These are phyloP conservation scores for Lojkania enalia DNA, from an alignment of 2,329 filamentous ascomycete species.

Conservation along the genomic window DNA sequence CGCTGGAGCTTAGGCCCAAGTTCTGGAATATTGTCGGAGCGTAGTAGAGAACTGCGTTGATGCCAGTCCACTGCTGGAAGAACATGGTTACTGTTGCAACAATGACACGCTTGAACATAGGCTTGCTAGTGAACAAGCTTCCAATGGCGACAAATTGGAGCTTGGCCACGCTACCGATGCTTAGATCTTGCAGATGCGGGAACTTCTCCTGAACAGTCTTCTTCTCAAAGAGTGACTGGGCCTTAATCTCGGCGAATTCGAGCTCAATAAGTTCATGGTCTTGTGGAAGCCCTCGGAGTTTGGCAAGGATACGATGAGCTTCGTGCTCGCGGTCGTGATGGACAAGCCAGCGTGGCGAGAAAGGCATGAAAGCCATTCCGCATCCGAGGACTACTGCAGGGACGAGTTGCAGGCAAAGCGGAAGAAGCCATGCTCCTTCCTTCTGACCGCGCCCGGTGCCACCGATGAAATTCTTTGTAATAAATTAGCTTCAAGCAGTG, in stretches of 20 bases:
- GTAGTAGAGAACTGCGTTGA: slow-evolving; percentile 53
- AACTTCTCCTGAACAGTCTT: slow-evolving; percentile 68
- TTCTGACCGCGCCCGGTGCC: slow-evolving; percentile 62
- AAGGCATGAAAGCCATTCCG: slow-evolving; percentile 80
- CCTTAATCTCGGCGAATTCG: slow-evolving; percentile 83
- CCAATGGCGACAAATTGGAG: slow-evolving; percentile 68
- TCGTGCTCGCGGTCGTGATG: slow-evolving; percentile 71
- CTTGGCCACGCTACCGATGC: slow-evolving; percentile 59
- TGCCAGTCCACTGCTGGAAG: slow-evolving; percentile 57
- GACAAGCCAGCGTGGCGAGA: slow-evolving; percentile 74
- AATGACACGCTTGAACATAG: slow-evolving; percentile 69
- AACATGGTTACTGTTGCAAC: slow-evolving; percentile 60
- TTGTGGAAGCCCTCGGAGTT: slow-evolving; percentile 62
- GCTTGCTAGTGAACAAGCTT: slow-evolving; percentile 65
- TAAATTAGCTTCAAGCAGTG: slow-evolving; percentile 21
- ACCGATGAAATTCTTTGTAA: slow-evolving; percentile 50
- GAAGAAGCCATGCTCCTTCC: slow-evolving; percentile 73
- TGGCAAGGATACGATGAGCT: slow-evolving; percentile 64
- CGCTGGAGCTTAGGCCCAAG: slow-evolving; percentile 50
- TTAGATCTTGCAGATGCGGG: slow-evolving; percentile 64
- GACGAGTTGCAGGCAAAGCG: slow-evolving; percentile 70
- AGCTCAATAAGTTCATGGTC: slow-evolving; percentile 71
- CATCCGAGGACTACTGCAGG: slow-evolving; percentile 67
- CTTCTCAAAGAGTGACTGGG: slow-evolving; percentile 77
- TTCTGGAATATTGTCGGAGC: slow-evolving; percentile 55